phyloP scores from a whole-genome alignment of 2,329 filamentous ascomycete species.

The Penicillium psychrosexuale region DNA sequence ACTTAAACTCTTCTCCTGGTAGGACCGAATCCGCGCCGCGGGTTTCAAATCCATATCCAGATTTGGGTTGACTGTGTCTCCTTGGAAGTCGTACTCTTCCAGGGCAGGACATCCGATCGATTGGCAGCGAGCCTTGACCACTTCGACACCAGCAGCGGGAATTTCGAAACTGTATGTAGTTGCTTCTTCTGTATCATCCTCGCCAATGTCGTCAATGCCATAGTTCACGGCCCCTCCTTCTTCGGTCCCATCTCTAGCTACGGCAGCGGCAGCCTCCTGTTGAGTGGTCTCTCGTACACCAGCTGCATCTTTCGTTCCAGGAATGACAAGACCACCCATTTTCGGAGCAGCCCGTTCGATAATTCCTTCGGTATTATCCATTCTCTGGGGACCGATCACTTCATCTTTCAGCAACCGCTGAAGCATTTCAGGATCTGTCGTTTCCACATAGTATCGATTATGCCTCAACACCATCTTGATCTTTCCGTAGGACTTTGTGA shows the following conservation, averaged over 20 bases:
- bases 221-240: slow-evolving; percentile 67
- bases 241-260: slow-evolving; percentile 35
- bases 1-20: slow-evolving; percentile 94
- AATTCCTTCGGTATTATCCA: slow-evolving; percentile 69
- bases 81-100: slow-evolving; percentile 96
- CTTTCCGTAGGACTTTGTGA: slow-evolving; percentile 89
- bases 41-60: slow-evolving; percentile 88
- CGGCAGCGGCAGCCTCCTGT: slow-evolving; percentile 37
- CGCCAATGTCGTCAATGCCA: slow-evolving; percentile 69
- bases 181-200: slow-evolving; percentile 71
- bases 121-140: slow-evolving; percentile 84
- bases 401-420: slow-evolving; percentile 82
- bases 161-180: slow-evolving; percentile 94
- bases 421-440: slow-evolving; percentile 78
- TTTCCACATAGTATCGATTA: slow-evolving; percentile 92
- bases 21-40: slow-evolving; percentile 42
- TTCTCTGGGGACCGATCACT: slow-evolving; percentile 73
- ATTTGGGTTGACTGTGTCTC: slow-evolving; percentile 83
- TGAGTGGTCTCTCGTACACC: slow-evolving; percentile 71
- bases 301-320: slow-evolving; percentile 88
- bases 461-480: slow-evolving; percentile 93
- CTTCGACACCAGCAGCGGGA: slow-evolving; percentile 73
- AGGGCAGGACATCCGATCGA: slow-evolving; percentile 82
- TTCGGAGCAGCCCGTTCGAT: slow-evolving; percentile 80
- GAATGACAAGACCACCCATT: slow-evolving; percentile 83